A percentile compares a stretch with the other conserved stretches of the same genome.
Evolutionary conservation across 164 flowering plant species (phyloP).

Genomic region (Liriodendron chinense): DNA sequence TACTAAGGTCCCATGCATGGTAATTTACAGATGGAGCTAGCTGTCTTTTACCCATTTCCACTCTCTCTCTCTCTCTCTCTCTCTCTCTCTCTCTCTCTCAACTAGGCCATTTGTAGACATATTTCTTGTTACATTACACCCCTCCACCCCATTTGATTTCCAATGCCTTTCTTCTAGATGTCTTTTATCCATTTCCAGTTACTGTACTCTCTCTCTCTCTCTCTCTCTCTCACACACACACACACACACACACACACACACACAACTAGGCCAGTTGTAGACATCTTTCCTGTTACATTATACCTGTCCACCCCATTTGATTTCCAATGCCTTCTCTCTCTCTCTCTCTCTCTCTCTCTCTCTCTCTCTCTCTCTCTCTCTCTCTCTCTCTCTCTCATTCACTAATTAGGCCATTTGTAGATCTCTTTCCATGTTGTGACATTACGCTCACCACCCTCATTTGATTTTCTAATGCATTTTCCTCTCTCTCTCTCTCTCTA

Average conservation of each 20-base stretch:
- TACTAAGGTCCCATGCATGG: not conserved
- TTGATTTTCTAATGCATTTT: not conserved
- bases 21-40: not conserved
- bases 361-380: too few relatives aligned
- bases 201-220: too few relatives aligned
- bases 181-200: not conserved
- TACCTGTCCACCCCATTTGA: not conserved
- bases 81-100: not conserved
- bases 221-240: too few relatives aligned
- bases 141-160: not conserved
- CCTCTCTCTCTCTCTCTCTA: too few relatives aligned
- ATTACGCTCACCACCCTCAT: not conserved
- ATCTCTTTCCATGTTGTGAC: not conserved
- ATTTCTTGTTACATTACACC: not conserved
- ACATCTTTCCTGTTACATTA: not conserved
- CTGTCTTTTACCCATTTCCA: not conserved
- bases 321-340: not conserved
- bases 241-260: too few relatives aligned
- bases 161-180: not conserved
- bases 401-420: not conserved
- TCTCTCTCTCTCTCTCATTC: too few relatives aligned
- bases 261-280: not conserved
- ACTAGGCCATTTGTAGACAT: not conserved
- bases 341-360: too few relatives aligned
- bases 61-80: too few relatives aligned